Conservation (phyloP, 257 asterid genomes). For the Petunia secreta region DNA sequence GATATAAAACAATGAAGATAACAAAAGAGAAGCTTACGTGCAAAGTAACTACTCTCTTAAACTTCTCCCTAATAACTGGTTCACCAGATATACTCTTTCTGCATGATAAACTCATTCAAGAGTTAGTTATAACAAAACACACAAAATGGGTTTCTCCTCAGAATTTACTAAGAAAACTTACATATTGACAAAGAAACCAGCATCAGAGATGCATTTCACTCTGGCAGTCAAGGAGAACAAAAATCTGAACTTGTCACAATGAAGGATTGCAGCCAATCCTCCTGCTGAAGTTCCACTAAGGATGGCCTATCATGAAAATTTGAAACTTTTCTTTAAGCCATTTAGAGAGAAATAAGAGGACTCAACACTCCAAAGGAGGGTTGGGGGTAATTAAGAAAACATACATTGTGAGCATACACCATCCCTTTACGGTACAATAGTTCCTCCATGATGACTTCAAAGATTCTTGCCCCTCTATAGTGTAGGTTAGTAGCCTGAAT, state of each 20-base stretch:
- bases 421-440: not conserved
- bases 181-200: conserved; percentile 46
- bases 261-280: conserved; percentile 44
- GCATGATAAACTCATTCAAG: not conserved
- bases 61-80: not conserved
- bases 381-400: no score
- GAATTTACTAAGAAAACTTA: not conserved
- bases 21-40: conserved; percentile 26
- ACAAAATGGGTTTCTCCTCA: no score
- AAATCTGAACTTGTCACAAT: conserved; percentile 45
- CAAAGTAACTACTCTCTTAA: conserved; percentile 11
- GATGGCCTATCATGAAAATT: conserved; percentile 29
- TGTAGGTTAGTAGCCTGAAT: no score
- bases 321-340: no score
- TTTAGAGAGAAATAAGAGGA: no score
- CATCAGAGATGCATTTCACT: conserved; percentile 48
- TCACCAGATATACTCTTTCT: conserved; percentile 38
- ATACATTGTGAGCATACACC: not conserved
- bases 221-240: conserved; percentile 14
- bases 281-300: conserved; percentile 53
- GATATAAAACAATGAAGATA: not conserved
- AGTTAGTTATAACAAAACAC: not conserved
- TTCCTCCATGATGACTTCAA: not conserved
- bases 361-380: no score
- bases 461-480: not conserved